Percentiles rank a stretch among this genome's conserved stretches.
These are phyloP conservation scores for Phanerochaete carnosa DNA, from an alignment of 768 basidiomycete species.

Conservation along the genomic window DNA sequence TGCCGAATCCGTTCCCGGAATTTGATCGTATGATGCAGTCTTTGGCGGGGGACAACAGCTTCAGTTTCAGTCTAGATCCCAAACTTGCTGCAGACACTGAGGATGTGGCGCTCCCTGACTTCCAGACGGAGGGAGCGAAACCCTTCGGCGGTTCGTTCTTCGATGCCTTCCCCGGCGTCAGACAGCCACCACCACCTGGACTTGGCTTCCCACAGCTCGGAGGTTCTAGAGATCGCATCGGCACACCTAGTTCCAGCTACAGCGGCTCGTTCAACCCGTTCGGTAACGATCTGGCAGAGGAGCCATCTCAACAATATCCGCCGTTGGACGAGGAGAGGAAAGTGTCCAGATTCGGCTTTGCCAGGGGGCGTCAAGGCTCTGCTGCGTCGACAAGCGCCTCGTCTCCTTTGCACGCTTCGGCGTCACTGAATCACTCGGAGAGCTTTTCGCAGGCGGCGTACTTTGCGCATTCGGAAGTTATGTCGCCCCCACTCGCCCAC, in stretches of 20 bases:
- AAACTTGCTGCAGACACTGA: slow-evolving; percentile 53
- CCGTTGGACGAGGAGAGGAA: slow-evolving; percentile 64
- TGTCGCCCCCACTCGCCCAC: slow-evolving; percentile 27
- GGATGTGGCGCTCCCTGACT: slow-evolving; percentile 41
- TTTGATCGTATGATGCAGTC: slow-evolving; percentile 81
- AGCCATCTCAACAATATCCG: slow-evolving; percentile 31
- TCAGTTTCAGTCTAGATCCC: slow-evolving; percentile 86
- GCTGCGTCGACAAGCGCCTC: slow-evolving; percentile 33
- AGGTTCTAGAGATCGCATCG: slow-evolving; percentile 26
- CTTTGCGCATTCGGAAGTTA: slow-evolving; percentile 34
- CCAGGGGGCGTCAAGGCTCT: slow-evolving; percentile 64
- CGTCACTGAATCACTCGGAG: slow-evolving; percentile 47
- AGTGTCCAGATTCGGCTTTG: slow-evolving; percentile 80
- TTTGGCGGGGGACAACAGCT: slow-evolving; percentile 65
- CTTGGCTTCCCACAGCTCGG: slow-evolving; percentile 44
- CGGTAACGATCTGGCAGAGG: slow-evolving; percentile 51
- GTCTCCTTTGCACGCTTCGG: slow-evolving; percentile 55
- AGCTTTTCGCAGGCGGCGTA: slow-evolving; percentile 49
- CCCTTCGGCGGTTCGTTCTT: slow-evolving; percentile 66
- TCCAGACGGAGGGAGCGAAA: slow-evolving; percentile 43
- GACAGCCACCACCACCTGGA: slow-evolving; percentile 46
- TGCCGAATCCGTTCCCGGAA: slow-evolving; percentile 76
- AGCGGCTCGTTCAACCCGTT: slow-evolving; percentile 82
- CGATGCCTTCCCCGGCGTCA: slow-evolving; percentile 67
- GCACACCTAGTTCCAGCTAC: slow-evolving; percentile 45